Evolutionary conservation across 176 grass and related monocot genomes (phyloP).

Genomic region (Oryza glumipatula): DNA sequence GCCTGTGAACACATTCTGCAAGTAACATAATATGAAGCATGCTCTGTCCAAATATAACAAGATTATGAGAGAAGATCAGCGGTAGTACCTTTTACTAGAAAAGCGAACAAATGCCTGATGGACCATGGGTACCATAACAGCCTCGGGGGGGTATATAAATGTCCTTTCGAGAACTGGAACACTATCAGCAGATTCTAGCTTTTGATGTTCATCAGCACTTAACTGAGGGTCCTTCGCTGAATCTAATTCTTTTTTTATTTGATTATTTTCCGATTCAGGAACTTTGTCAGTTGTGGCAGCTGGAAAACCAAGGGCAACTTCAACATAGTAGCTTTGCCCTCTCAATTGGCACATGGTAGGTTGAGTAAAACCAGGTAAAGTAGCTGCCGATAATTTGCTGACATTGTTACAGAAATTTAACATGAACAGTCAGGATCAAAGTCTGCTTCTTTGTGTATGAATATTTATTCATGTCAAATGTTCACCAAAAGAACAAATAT

Average conservation of each 20-base stretch:
- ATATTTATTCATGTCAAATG: conserved; percentile 21
- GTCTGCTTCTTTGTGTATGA: neutral
- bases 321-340: conserved; percentile 95
- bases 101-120: conserved; percentile 88
- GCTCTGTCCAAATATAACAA: conserved; percentile 12
- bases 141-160: conserved; percentile 92
- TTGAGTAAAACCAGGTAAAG: conserved; percentile 72
- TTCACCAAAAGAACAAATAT: neutral
- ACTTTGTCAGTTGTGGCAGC: conserved; percentile 53
- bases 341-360: conserved; percentile 72
- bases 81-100: conserved; percentile 77
- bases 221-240: conserved; percentile 47
- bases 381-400: conserved; percentile 76
- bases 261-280: conserved; percentile 56
- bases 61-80: conserved; percentile 34
- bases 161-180: conserved; percentile 86
- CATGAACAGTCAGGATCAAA: conserved; percentile 33
- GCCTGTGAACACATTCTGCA: conserved; percentile 76
- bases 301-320: conserved; percentile 88
- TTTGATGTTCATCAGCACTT: conserved; percentile 42
- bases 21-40: conserved; percentile 49
- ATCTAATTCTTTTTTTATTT: conserved; percentile 55
- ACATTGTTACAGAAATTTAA: conserved; percentile 53
- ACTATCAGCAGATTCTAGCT: conserved; percentile 54
- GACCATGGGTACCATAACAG: conserved; percentile 88